A percentile compares a stretch with the other conserved stretches of the same genome.
These are phyloP conservation scores for Moniliella sp. DNA, from an alignment of 1,284 basidiomycete species.

Conservation along the genomic window DNA sequence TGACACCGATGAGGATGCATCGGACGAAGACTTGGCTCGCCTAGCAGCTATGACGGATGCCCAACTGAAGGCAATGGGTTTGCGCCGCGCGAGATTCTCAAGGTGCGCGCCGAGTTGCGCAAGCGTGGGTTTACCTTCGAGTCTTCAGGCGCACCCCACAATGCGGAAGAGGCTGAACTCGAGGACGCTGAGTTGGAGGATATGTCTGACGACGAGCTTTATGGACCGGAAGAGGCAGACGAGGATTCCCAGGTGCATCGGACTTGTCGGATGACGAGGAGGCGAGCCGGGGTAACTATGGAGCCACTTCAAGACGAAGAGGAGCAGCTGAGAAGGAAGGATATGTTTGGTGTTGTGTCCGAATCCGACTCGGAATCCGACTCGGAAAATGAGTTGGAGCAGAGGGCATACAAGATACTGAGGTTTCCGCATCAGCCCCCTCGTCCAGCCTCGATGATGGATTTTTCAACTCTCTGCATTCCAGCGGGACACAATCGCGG, in stretches of 20 bases:
- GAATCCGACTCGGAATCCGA: conserved; percentile 3
- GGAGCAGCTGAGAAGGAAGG: conserved; percentile 12
- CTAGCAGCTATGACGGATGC: not conserved
- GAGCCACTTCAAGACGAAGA: conserved; percentile 26
- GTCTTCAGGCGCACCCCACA: no score
- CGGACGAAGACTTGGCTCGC: conserved; percentile 1
- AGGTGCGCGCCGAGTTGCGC: not conserved
- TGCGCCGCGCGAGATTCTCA: not conserved
- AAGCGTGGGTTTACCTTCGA: conserved; percentile 3
- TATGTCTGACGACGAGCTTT: conserved; percentile 4
- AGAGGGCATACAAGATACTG: conserved; percentile 29
- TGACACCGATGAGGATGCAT: conserved; percentile 4
- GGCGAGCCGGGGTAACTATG: conserved; percentile 9
- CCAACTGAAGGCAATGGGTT: not conserved
- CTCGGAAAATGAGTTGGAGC: conserved; percentile 5
- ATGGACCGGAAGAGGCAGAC: conserved; percentile 4
- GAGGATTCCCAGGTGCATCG: conserved; percentile 24
- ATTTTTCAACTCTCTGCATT: no score
- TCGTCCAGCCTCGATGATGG: no score
- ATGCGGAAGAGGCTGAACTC: conserved; percentile 4
- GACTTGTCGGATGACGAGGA: conserved; percentile 19
- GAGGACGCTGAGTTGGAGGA: conserved; percentile 9
- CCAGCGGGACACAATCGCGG: no score
- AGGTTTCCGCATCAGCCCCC: conserved; percentile 2
- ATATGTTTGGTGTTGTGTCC: no score